Evolutionary conservation across 2,329 filamentous ascomycete genomes (phyloP).

Genomic region (Xylariaceae sp.): DNA sequence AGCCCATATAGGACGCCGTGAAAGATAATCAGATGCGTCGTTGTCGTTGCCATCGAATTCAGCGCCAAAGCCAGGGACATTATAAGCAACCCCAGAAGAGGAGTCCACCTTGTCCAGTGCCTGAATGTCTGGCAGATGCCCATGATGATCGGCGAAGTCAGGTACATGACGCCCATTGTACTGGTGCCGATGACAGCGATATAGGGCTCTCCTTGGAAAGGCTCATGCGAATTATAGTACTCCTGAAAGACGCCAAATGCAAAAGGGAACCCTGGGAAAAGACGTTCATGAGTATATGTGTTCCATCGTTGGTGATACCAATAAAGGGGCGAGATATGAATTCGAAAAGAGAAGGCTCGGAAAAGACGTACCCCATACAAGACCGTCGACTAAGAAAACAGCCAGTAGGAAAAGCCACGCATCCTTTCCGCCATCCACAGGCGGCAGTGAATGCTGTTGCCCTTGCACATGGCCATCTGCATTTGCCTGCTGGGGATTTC

Average conservation of each 20-base stretch:
- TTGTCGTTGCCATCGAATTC: slow-evolving; percentile 48
- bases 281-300: slow-evolving; percentile 9
- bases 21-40: slow-evolving; percentile 51
- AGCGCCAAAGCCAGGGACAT: slow-evolving; percentile 49
- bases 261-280: slow-evolving; percentile 55
- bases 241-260: slow-evolving; percentile 67
- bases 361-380: slow-evolving; percentile 45
- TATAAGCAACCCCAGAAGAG: slow-evolving; percentile 43
- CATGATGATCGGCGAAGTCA: slow-evolving; percentile 47
- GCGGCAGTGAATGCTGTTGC: slow-evolving; percentile 22
- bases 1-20: slow-evolving; percentile 59
- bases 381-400: slow-evolving; percentile 47
- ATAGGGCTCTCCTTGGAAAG: slow-evolving; percentile 49
- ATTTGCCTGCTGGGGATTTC: background rate
- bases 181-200: slow-evolving; percentile 62
- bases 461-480: slow-evolving; percentile 6
- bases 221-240: slow-evolving; percentile 57
- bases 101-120: slow-evolving; percentile 37
- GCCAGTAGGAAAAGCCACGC: slow-evolving; percentile 42
- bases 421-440: slow-evolving; percentile 31
- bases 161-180: slow-evolving; percentile 55
- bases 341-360: background rate
- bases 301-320: background rate
- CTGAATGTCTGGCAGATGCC: slow-evolving; percentile 41
- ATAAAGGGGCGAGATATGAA: background rate